phyloP scores from a whole-genome alignment of 176 grass and related monocot species.

The Tillandsia leiboldiana region DNA sequence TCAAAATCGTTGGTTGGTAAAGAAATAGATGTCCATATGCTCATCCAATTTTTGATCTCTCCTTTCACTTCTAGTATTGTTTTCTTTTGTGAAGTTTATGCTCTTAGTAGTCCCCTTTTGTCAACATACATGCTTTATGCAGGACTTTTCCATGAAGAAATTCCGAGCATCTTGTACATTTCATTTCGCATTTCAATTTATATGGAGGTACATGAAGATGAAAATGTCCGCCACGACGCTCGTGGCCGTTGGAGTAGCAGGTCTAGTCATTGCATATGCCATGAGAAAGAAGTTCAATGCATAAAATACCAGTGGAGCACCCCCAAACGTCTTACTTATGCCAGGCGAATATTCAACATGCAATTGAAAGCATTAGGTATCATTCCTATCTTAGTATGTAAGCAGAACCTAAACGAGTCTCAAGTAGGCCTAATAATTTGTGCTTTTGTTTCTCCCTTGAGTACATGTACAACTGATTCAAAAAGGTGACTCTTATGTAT shows the following conservation, averaged over 20 bases:
- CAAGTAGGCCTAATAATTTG: too few relatives aligned
- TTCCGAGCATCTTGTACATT: slow-evolving; percentile 42
- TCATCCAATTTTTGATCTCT: background rate
- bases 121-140: slow-evolving; percentile 11
- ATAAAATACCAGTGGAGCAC: background rate
- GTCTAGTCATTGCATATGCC: slow-evolving; percentile 30
- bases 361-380: too few relatives aligned
- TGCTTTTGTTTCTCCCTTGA: too few relatives aligned
- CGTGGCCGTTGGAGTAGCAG: slow-evolving; percentile 29
- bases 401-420: too few relatives aligned
- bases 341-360: background rate
- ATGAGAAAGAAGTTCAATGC: slow-evolving; percentile 16
- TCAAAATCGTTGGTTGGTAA: background rate
- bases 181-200: slow-evolving; percentile 40
- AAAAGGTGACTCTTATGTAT: too few relatives aligned
- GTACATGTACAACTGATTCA: too few relatives aligned
- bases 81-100: background rate
- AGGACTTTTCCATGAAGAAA: slow-evolving; percentile 47
- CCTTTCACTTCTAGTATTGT: background rate
- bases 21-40: background rate
- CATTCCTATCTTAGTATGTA: too few relatives aligned
- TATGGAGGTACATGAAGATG: slow-evolving; percentile 22
- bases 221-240: slow-evolving; percentile 20
- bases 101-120: slow-evolving; percentile 6
- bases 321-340: slow-evolving; percentile 5